Evolutionary conservation across 306 rosid species (phyloP).

Genomic region (Lathyrus oleraceus): DNA sequence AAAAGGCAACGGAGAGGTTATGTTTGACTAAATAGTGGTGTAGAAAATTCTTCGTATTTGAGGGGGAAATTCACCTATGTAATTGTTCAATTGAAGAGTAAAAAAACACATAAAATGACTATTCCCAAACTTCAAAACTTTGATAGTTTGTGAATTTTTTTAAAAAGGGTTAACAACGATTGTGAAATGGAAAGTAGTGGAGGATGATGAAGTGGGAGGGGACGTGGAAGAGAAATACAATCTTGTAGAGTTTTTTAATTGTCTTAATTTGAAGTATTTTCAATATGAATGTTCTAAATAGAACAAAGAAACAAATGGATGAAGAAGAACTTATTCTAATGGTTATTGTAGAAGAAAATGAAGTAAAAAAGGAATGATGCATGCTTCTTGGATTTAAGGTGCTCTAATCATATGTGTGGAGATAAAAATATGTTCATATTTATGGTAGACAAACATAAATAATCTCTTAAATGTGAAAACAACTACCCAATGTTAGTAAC

Average conservation of each 20-base stretch:
- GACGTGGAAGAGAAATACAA: slow-evolving; percentile 1
- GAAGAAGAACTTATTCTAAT: neutral
- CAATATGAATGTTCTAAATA: neutral
- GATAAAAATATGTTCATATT: neutral
- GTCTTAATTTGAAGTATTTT: neutral
- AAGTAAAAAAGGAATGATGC: neutral
- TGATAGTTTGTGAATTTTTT: neutral
- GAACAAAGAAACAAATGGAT: no score
- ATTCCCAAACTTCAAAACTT: neutral
- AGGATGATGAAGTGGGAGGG: neutral
- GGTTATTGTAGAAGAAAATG: neutral
- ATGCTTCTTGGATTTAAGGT: neutral
- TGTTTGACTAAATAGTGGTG: neutral
- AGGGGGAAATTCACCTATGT: neutral
- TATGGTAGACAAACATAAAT: neutral
- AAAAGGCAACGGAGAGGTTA: neutral
- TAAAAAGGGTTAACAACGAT: neutral
- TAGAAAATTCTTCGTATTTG: neutral
- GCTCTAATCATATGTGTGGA: slow-evolving; percentile 1
- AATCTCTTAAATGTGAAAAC: neutral
- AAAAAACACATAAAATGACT: neutral
- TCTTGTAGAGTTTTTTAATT: slow-evolving; percentile 5
- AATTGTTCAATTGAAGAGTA: neutral
- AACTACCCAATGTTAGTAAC: neutral
- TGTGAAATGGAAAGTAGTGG: neutral